Conservation (phyloP, 2,329 filamentous ascomycete species). For the Alternaria incomplexa region DNA sequence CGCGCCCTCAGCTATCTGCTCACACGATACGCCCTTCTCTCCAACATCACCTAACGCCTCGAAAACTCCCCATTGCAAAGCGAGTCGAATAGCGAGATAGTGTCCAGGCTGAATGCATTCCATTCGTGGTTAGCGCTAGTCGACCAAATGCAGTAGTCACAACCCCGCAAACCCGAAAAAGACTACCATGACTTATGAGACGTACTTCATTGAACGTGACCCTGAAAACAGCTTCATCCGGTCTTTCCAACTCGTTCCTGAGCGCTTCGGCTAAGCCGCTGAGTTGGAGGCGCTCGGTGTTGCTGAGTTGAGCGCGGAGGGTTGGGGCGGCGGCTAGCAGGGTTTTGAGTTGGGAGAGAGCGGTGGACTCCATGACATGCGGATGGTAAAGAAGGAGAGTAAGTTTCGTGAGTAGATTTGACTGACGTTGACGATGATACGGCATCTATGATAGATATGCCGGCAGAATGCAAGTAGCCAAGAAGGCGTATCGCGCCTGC, state of each 20-base stretch:
- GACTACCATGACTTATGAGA: accelerated
- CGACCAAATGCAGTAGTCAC: background rate
- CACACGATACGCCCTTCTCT: background rate
- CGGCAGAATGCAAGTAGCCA: background rate
- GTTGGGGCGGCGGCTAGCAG: background rate
- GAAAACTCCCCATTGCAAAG: conserved; percentile 16
- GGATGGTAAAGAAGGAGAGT: too few relatives aligned
- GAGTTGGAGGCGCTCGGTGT: conserved; percentile 13
- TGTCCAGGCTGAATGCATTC: conserved; percentile 4
- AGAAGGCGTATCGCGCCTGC: background rate
- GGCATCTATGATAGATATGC: background rate
- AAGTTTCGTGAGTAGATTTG: background rate
- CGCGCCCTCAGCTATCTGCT: background rate
- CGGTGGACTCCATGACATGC: background rate
- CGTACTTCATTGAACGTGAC: background rate
- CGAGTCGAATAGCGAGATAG: conserved; percentile 14
- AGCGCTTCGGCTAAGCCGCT: conserved; percentile 11
- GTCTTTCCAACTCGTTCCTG: background rate
- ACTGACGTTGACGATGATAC: too few relatives aligned
- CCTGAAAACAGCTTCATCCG: background rate
- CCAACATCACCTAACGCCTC: conserved; percentile 9
- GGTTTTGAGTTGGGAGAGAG: conserved; percentile 5
- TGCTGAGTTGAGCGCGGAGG: conserved; percentile 9
- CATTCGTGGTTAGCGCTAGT: background rate
- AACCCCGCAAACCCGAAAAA: background rate